phyloP scores from a whole-genome alignment of 169 alveolate genomes.

The Cryptosporidium xiaoi region DNA sequence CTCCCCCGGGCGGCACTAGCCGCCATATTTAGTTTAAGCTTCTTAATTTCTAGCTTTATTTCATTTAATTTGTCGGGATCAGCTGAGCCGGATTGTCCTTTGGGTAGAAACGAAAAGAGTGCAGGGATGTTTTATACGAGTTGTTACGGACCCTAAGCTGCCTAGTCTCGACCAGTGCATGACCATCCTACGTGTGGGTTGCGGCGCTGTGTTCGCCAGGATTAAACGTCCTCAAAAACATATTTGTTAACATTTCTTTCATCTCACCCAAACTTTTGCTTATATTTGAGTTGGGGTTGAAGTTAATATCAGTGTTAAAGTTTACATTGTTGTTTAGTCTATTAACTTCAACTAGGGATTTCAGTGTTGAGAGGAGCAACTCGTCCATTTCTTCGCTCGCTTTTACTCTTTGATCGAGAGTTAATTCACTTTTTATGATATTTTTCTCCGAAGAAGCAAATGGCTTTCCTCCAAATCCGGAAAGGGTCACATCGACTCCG shows the following conservation, averaged over 20 bases:
- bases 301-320: constrained; percentile 9
- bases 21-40: constrained; percentile 38
- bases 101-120: too few species aligned
- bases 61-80: too few species aligned
- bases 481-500: constrained; percentile 12
- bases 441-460: constrained; percentile 24
- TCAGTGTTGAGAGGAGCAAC: constrained; percentile 37
- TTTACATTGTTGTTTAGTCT: constrained; percentile 13
- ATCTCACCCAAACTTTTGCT: background rate
- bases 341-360: constrained; percentile 46
- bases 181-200: too few species aligned
- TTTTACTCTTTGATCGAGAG: background rate
- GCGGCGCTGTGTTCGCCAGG: background rate
- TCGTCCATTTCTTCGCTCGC: constrained; percentile 15
- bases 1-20: constrained; percentile 76
- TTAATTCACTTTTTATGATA: background rate
- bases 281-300: constrained; percentile 9
- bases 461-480: constrained; percentile 70
- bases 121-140: too few species aligned
- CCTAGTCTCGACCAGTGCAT: too few species aligned
- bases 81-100: too few species aligned
- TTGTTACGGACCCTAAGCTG: too few species aligned
- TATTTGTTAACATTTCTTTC: constrained; percentile 15
- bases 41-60: background rate
- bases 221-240: constrained; percentile 26